Evolutionary conservation across 176 grass and related monocot species (phyloP).

Genomic region (Paspalum notatum): DNA sequence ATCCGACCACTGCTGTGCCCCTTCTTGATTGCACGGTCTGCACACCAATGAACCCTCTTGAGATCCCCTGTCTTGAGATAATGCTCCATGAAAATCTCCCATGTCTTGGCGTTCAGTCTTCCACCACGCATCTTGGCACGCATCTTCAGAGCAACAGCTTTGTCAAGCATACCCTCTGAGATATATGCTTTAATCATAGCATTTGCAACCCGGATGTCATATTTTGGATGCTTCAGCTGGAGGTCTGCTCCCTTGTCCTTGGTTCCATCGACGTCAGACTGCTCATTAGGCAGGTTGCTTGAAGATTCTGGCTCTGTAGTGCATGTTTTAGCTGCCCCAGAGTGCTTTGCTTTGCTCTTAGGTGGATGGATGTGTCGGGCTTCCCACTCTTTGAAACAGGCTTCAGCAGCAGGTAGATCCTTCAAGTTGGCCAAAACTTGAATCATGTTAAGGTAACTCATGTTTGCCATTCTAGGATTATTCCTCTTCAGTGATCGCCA

Average conservation of each 20-base stretch:
- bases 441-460: conserved; percentile 99
- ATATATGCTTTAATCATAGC: conserved; percentile 92
- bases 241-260: background rate
- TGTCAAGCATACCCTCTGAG: conserved; percentile 79
- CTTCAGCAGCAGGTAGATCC: conserved; percentile 85
- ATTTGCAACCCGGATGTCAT: conserved; percentile 88
- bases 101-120: conserved; percentile 85
- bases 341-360: conserved; percentile 21
- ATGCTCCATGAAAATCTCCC: conserved; percentile 92
- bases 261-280: conserved; percentile 35
- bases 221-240: conserved; percentile 52
- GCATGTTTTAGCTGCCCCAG: conserved; percentile 13
- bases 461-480: conserved; percentile 67
- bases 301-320: conserved; percentile 27
- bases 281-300: conserved; percentile 12
- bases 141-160: conserved; percentile 74
- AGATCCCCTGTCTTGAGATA: conserved; percentile 72
- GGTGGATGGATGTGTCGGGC: conserved; percentile 43
- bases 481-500: conserved; percentile 81
- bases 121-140: conserved; percentile 72
- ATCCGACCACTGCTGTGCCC: conserved; percentile 67
- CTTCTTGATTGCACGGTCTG: conserved; percentile 88
- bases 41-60: conserved; percentile 80
- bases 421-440: conserved; percentile 83
- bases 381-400: conserved; percentile 95